Evolutionary conservation across 2,329 filamentous ascomycete species (phyloP).

Genomic region (Aspergillus brunneoviolaceus): DNA sequence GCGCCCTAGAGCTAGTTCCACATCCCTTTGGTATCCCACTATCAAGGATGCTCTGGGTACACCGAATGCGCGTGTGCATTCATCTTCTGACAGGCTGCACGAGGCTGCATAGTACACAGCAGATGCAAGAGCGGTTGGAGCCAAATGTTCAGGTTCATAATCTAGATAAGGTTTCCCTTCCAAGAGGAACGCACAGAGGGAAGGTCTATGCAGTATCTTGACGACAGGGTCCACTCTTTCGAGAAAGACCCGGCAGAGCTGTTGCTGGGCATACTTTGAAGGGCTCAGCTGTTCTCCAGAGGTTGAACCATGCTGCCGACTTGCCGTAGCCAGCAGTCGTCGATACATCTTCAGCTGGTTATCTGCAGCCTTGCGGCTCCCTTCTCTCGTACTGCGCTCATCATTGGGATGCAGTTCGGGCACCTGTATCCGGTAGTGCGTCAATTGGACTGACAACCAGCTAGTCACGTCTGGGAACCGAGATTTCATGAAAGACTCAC

Average conservation of each 20-base stretch:
- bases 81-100: slow-evolving; percentile 24
- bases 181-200: slow-evolving; percentile 26
- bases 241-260: slow-evolving; percentile 28
- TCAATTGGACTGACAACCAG: neutral
- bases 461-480: neutral
- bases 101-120: slow-evolving; percentile 30
- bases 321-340: slow-evolving; percentile 16
- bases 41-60: slow-evolving; percentile 20
- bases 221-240: slow-evolving; percentile 32
- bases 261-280: slow-evolving; percentile 1
- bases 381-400: neutral
- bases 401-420: neutral
- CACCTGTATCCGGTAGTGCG: neutral
- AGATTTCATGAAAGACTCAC: neutral
- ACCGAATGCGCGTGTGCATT: slow-evolving; percentile 24
- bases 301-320: neutral
- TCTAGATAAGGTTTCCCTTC: slow-evolving; percentile 30
- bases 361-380: neutral
- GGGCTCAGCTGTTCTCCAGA: neutral
- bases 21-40: slow-evolving; percentile 24
- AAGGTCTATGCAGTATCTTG: slow-evolving; percentile 33
- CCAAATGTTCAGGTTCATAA: slow-evolving; percentile 29
- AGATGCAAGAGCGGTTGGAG: slow-evolving; percentile 25
- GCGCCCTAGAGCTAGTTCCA: slow-evolving; percentile 25
- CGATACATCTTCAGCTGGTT: slow-evolving; percentile 3